Evolutionary conservation across 345 rosid species (phyloP).

Genomic region (Euclidium syriacum): DNA sequence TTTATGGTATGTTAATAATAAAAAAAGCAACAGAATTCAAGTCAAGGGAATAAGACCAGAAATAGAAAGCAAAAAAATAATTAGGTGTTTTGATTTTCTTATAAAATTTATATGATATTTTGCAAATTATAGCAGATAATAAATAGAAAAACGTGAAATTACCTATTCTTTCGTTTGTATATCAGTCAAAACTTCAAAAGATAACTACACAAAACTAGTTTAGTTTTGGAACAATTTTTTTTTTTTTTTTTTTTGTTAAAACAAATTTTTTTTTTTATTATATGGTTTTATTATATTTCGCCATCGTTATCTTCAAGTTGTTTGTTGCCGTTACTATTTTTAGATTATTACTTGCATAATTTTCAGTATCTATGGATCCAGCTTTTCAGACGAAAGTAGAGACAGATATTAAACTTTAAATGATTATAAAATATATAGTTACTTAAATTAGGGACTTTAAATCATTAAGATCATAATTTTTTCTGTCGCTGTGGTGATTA

Average conservation of each 20-base stretch:
- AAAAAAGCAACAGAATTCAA: too few species aligned
- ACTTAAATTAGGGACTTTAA: neutral
- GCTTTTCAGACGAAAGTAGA: conserved; percentile 9
- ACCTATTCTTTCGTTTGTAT: neutral
- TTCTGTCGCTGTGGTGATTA: conserved; percentile 8
- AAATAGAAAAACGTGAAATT: neutral
- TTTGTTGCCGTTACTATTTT: neutral
- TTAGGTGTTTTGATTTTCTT: too few species aligned
- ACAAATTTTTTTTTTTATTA: too few species aligned
- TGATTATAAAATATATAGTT: neutral
- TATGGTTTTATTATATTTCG: neutral
- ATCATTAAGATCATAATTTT: neutral
- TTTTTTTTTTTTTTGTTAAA: too few species aligned
- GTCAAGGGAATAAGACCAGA: too few species aligned
- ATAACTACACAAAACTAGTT: neutral
- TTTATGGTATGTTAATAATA: neutral
- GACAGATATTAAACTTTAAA: neutral
- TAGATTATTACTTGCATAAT: neutral
- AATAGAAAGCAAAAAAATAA: too few species aligned
- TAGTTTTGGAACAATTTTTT: too few species aligned
- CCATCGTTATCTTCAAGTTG: neutral
- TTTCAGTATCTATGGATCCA: neutral
- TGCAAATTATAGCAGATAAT: neutral
- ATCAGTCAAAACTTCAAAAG: neutral
- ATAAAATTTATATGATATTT: neutral